Base-by-base conservation (phyloP, 805 yeast species). In the Candida corydali region DNA sequence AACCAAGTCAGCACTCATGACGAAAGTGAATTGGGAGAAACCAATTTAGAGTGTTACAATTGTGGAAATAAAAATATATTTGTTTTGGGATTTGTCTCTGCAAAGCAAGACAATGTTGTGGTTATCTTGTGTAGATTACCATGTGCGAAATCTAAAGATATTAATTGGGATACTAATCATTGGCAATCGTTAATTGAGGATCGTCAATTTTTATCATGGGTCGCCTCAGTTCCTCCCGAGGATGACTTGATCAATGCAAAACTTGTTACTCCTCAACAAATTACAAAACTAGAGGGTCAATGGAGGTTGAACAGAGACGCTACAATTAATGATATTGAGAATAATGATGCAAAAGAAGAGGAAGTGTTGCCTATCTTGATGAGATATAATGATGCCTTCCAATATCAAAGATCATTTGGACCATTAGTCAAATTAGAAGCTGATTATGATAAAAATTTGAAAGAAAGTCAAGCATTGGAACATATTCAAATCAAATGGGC, bases 171-270 rank as follows among this genome's bases (percentile, higher is more conserved):
- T 50, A 80, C 89, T 0, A 75, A 70, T 28, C 82, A 84, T 42
- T 89, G 97, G 97, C 86, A 82, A 51, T 75, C 96, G 0, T 63
- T 89, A 38, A 85, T 89, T 39, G 91, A 83, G 45, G 82, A 86
- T 45, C 70, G 94, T 26, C 80, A 76, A 44, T 76, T 89, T 40
- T 64, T 89, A 39, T 65, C 86, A 1, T 89, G 96, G 96, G 76
- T 89, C 9, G 89, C 87, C 0, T 65, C 78, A 2, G 69, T 64
- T 3, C 95, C 96, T 0, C 50, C 68, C 1, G 87, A 81, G 37
- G 86, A 76, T 19, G 84, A 80, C 32, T 56, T 69, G 39, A 50
- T 77, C n/a, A 63, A 63, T 31, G 70, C 88, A 1, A 69, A 75
- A 29, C 52, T 68, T n/a, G 70, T 85, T 22, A 64, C 82, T 0